Base-by-base conservation (phyloP, 371 early-diverging fungal genomes). In the Circinella minor region DNA sequence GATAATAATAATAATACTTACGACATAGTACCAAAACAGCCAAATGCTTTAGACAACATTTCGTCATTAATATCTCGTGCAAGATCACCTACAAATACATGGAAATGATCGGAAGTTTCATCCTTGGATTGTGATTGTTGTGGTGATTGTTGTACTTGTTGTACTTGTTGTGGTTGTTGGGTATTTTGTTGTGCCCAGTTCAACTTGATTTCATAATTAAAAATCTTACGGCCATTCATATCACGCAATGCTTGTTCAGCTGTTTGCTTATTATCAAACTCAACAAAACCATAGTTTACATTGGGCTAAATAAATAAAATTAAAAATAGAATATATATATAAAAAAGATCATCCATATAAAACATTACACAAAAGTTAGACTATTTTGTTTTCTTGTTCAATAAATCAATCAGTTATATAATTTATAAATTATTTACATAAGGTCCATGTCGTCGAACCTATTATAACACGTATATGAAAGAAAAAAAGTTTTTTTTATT, bases 231-330 rank as follows among this genome's bases (percentile, higher is more conserved):
- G 7, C 95, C 95, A 74, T 95, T 94, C 79, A 96, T 83, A 37
- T 72, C 81, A 70, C 90, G 86, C 38, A 95, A 77, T 55, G 95
- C 96, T 63, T 76, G 71, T 55, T 93, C 92, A 36, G 97, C 97
- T 55, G 84, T 74, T 48, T 79, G 81, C 71, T 88, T 89, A 61
- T 92, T 92, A 55, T 72, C 78, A 84, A 91, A 94, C 74, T 95
- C 96, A 55, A 97, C 90, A 77, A 96, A 96, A 18, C 95, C 97
- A 81, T 94, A 96, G 83, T 92, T 93, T 65, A 92, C 79, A 46
- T 90, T 66, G 37, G 55, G 63, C 73, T 68, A 54, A 34, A 68
- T 3, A 36, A 27, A 49, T 0, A 15, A 39, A 4, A 34, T 9
- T 43, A 9, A 9, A 6, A 43, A 43, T 43, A 11, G 11, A 11